Evolutionary conservation across 352 stramenopile genomes (phyloP).

Genomic region (Globisporangium perplexum): DNA sequence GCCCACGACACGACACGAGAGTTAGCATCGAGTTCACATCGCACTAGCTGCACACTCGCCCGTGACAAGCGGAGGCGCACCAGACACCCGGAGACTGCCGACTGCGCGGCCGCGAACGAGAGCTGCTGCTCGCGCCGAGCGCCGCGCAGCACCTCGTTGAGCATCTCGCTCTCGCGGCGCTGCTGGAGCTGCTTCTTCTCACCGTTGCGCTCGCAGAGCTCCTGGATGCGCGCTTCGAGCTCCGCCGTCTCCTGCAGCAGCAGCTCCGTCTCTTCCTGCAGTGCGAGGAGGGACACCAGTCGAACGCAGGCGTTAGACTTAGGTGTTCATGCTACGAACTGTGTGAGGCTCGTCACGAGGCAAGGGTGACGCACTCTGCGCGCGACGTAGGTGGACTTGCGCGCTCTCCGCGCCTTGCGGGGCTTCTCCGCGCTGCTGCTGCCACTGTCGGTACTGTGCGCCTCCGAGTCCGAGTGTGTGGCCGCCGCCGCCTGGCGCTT

Average conservation of each 20-base stretch:
- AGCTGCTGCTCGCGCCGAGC: constrained; percentile 26
- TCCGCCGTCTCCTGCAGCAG: background rate
- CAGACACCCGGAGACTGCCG: constrained; percentile 24
- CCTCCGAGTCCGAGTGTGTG: background rate
- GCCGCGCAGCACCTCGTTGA: background rate
- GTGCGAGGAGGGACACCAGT: background rate
- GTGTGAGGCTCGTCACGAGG: too few species aligned
- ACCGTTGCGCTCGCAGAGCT: background rate
- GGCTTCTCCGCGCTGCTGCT: background rate
- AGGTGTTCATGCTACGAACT: too few species aligned
- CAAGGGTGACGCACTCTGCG: background rate
- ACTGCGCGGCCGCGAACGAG: constrained; percentile 25
- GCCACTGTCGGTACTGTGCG: background rate
- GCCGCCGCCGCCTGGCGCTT: background rate
- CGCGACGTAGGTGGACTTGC: constrained; percentile 1
- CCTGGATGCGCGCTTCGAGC: background rate
- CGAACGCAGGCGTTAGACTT: background rate
- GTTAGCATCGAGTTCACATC: background rate
- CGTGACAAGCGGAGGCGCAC: background rate
- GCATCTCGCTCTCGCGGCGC: background rate
- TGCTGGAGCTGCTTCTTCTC: background rate
- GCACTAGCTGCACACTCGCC: background rate
- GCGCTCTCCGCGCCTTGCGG: background rate
- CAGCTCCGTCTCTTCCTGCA: background rate
- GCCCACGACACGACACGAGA: background rate